Conservation (phyloP, 2,329 filamentous ascomycete species). For the Pestalotiopsis sp. region DNA sequence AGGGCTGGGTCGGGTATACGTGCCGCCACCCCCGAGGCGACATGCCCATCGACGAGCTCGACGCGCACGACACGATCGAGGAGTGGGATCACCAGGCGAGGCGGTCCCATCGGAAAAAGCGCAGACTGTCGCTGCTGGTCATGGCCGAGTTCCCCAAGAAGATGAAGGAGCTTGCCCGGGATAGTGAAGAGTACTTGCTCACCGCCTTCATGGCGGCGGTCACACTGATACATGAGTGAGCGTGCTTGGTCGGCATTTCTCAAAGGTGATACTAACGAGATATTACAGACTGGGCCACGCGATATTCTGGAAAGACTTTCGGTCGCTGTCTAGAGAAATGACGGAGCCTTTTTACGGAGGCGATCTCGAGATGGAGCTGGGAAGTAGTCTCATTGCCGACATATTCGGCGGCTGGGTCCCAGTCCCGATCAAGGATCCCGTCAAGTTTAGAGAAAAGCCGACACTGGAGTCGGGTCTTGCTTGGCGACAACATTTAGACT, state of each 20-base stretch:
- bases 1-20: slow-evolving; percentile 36
- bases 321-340: slow-evolving; percentile 26
- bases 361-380: slow-evolving; percentile 38
- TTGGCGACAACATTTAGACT: slow-evolving; percentile 34
- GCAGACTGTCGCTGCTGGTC: slow-evolving; percentile 30
- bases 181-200: slow-evolving; percentile 33
- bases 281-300: slow-evolving; percentile 32
- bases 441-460: slow-evolving; percentile 17
- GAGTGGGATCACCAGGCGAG: slow-evolving; percentile 23
- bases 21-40: slow-evolving; percentile 31
- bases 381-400: slow-evolving; percentile 36
- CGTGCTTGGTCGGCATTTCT: not conserved
- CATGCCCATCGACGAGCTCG: slow-evolving; percentile 23
- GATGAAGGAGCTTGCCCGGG: slow-evolving; percentile 25
- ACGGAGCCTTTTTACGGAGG: slow-evolving; percentile 37
- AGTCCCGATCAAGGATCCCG: slow-evolving; percentile 25
- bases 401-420: slow-evolving; percentile 37
- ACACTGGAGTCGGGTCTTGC: slow-evolving; percentile 32
- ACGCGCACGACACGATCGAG: slow-evolving; percentile 27
- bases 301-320: slow-evolving; percentile 34
- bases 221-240: slow-evolving; percentile 36
- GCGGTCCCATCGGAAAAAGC: slow-evolving; percentile 13
- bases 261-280: not conserved
- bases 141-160: slow-evolving; percentile 31
- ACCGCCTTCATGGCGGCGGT: slow-evolving; percentile 37